Base-by-base conservation (phyloP, 176 grass and related monocot genomes). In the Raddia distichophylla region DNA sequence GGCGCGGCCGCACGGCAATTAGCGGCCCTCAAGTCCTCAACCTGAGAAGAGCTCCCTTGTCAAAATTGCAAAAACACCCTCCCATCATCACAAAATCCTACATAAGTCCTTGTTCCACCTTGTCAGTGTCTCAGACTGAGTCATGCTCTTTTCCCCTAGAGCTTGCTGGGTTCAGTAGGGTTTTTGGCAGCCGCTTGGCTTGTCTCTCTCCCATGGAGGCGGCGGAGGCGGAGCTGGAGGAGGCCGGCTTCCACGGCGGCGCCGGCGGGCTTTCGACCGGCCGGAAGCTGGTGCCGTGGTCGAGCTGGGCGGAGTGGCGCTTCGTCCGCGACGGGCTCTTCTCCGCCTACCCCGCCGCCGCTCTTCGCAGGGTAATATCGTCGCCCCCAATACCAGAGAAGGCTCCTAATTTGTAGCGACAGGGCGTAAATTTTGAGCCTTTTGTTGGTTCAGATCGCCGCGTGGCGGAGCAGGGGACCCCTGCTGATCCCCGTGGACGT, bases 271-370 rank as follows among this genome's bases (percentile, higher is more conserved):
- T 90, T 56, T 88, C 75, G 43, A 79, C 87, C 14, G 90, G 86
- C 16, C 79, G 90, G 86, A 99, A 91, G 88, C 86, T 99, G 74
- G 96, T 95, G 11, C 93, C 96, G 0, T 99, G 96, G 96, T 90
- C 93, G 58, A 95, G 85, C 81, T 99, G 96, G 96, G 85, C 67
- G 7, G 93, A 95, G 76, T 98, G 96, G 96, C 69, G 84, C 44
- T 84, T 91, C 60, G 93, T 98, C 65, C 85, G 89, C 62, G 82
- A 91, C 63, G 83, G 73, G 57, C 86, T 98, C 74, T 98, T 98
- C 84, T 93, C 92, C 44, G 75, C 88, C 19, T 90, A 78, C 49
- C 86, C 90, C 3, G 64, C 77, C 12, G 68, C 88, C 19, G 90
- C 92, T 67, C 88, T 93, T 56, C 84, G 35, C 78, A 78, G 84